Base-by-base conservation (phyloP, 2,329 filamentous ascomycete genomes). In the Pezizomycotina sp. region DNA sequence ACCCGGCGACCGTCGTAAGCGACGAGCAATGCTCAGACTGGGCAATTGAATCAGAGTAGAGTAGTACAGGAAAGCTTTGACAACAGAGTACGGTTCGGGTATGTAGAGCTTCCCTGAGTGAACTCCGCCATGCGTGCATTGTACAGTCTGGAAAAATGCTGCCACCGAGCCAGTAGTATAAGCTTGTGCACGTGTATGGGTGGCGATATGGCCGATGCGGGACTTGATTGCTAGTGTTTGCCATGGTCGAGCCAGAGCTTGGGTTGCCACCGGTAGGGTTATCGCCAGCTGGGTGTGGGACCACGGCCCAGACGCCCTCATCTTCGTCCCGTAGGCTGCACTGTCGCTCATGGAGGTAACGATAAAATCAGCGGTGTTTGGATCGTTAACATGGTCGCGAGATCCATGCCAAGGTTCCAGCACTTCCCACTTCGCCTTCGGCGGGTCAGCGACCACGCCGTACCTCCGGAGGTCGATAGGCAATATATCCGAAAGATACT, bases 71-170 rank as follows among this genome's bases (percentile, higher is more conserved):
- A 98, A 98, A 1, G 86, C 82, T 49, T 81, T 83, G 29, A 98
- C 89, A 0, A 92, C 83, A 1, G 74, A 76, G 57, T 93, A 95
- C 1, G 86, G 84, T 53, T 98, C 91, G 0, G 89, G 86, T 27
- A 98, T 92, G 58, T 98, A 86, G 77, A 98, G 89, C 57, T 80
- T 83, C 53, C 89, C 89, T 10, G 82, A 89, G 55, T 98, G 89
- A 52, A 98, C 56, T 98, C 89, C 8, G 79, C 75, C 89, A 98
- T 98, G 53, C 93, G 83, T 4, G 86, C 74, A 33, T 77, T 76
- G 62, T 92, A 95, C 2, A 98, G 64, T 10, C 89, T 77, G 25
- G 78, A 74, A 60, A 98, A 98, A 57, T 98, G 89, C 18, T 89
- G 84, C 89, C 89, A 98, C 33, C 89, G 78, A 13, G 89, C 78